Base-by-base conservation (phyloP, 305 asterid species). In the Plantago rigida region DNA sequence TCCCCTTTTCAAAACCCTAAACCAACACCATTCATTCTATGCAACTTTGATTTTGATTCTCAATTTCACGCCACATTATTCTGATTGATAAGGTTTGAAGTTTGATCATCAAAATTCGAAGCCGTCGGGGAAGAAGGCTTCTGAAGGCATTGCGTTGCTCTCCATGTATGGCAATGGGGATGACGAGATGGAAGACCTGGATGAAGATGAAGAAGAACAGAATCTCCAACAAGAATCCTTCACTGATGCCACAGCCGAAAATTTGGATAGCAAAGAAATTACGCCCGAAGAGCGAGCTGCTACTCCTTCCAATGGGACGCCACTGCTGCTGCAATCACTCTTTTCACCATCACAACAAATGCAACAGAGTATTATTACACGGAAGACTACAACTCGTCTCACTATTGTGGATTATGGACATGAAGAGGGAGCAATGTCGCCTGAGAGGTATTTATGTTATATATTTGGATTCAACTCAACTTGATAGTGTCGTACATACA, bases 131-230 rank as follows among this genome's bases (percentile, higher is more conserved):
- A 87, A 85, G 84, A 85, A 76, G 59, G 84, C 87, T 39, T 81
- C 97, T 0, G 95, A 85, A 70, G 97, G 97, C 58, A 90, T 90
- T 45, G 94, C 96, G 17, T 66, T 90, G 63, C 84, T 87, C 14
- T 90, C 97, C 26, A 84, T 90, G 77, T 90, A 90, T 56, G 96
- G 87, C 7, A 95, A 87, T 59, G 97, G 85, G 67, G 97, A 90
- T 17, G 97, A 90, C 58, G 97, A 85, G 24, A 88, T 88, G 90
- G 91, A 82, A 47, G 93, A 77, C 56, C 26, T 75, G 8, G 81
- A 74, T 2, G 79, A 64, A 53, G 71, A 67, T n/a, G 80, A 69
- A 24, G 62, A 64, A 49, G 59, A 56, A 15, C 31, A 52, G 0
- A 2, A 53, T 9, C 60, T 46, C 31, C 65, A 41, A 14, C 81